Base-by-base conservation (phyloP, 2,329 filamentous ascomycete species). In the Diaporthe longicolla region DNA sequence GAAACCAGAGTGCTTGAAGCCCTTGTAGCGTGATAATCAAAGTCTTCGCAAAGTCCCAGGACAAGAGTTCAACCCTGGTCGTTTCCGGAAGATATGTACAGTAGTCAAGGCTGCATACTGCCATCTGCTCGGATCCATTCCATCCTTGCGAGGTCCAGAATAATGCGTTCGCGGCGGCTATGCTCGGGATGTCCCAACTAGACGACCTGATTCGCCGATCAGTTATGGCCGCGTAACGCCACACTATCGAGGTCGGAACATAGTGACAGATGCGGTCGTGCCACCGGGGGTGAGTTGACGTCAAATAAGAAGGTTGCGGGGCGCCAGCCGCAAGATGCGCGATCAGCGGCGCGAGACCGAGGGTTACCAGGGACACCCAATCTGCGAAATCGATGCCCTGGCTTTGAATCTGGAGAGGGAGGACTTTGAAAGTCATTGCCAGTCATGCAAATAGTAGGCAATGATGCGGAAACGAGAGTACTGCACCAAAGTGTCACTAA, bases 241-340 rank as follows among this genome's bases (percentile, higher is more conserved):
- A 70, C 11, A 59, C 21, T 4, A 70, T 70, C 6, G 68, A 70
- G 0, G 29, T 59, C 8, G 43, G 54, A 21, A 50, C 52, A 21
- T 48, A 70, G 24, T 59, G 54, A 10, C 13, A 57, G 29, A 59
- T 50, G 26, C 57, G 6, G 21, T 70, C 68, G 15, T 70, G 68
- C 68, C 68, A 70, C n/a, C 55, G 29, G 40, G 40, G 68, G 15
- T 35, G 55, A 4, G 21, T 24, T 3, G 29, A 5, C 4, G 21
- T 32, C n/a, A 70, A 10, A 5, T 70, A 70, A 7, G 68, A 70
- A 7, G 68, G 54, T 37, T 57, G 32, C n/a, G 54, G 68, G 21
- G 45, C 54, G n/a, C 68, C 68, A n/a, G 68, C 55, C 13, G 57
- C 57, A 35, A 70, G 55, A 29, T 70, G 68, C 37, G 57, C 68